These are phyloP conservation scores for Lathyrus aphaca DNA, from an alignment of 306 rosid species.

Conservation along the genomic window DNA sequence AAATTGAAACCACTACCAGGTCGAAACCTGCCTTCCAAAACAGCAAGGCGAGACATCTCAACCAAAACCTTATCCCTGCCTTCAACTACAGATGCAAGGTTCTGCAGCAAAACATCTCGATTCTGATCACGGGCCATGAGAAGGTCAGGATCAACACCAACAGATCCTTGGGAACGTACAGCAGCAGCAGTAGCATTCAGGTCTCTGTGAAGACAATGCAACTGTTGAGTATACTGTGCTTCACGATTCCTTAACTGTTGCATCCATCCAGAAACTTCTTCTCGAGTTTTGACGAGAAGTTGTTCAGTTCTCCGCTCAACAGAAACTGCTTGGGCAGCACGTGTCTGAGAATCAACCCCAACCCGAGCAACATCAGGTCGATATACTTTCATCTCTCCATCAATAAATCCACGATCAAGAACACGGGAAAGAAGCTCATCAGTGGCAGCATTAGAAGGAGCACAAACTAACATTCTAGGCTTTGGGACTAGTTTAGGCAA, in stretches of 20 bases:
- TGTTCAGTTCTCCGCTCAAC: constrained; percentile 99
- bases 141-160: constrained; percentile 95
- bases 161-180: constrained; percentile 92
- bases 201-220: constrained; percentile 78
- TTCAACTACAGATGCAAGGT: constrained; percentile 92
- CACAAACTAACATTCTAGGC: constrained; percentile 98
- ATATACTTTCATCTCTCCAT: constrained; percentile 98
- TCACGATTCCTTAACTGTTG: constrained; percentile 86
- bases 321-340: constrained; percentile 99
- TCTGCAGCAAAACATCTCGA: constrained; percentile 81
- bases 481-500: constrained; percentile 94
- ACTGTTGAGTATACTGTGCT: constrained; percentile 75
- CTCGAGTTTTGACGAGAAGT: constrained; percentile 82
- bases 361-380: constrained; percentile 99
- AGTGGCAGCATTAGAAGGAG: constrained; percentile 99
- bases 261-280: constrained; percentile 87
- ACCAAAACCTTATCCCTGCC: constrained; percentile 87
- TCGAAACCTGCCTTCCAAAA: constrained; percentile 87
- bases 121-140: constrained; percentile 90
- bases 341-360: constrained; percentile 98
- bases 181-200: constrained; percentile 90
- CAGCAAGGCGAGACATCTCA: constrained; percentile 90
- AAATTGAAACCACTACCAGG: constrained; percentile 79
- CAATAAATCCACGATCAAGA: constrained; percentile 96
- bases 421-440: constrained; percentile 99